Conservation (phyloP, 495 filamentous ascomycete genomes). For the Talaromyces ruber region DNA sequence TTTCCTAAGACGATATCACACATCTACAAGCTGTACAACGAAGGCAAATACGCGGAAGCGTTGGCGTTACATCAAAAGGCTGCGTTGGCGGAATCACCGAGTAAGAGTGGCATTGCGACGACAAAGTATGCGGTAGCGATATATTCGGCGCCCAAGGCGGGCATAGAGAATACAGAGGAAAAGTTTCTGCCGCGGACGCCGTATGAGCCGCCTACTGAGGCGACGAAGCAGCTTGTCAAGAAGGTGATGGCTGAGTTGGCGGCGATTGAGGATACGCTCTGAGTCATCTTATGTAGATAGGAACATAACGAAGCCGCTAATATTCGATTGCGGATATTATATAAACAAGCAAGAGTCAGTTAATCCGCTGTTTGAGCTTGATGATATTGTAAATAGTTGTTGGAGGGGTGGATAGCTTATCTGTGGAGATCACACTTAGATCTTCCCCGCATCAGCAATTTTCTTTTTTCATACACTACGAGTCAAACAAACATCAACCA, state of each 20-base stretch:
- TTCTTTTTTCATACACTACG: background rate
- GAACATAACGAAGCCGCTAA: background rate
- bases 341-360: background rate
- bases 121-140: conserved; percentile 57
- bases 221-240: conserved; percentile 37
- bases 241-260: conserved; percentile 38
- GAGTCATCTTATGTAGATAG: background rate
- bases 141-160: conserved; percentile 44
- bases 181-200: conserved; percentile 50
- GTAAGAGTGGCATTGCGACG: conserved; percentile 52
- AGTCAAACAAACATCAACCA: background rate
- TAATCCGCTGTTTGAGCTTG: background rate
- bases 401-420: background rate
- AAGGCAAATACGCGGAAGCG: conserved; percentile 43
- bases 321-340: background rate
- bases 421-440: background rate
- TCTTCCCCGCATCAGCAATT: background rate
- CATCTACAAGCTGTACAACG: conserved; percentile 45
- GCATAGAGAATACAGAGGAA: conserved; percentile 46
- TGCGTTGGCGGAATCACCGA: conserved; percentile 44
- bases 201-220: conserved; percentile 42
- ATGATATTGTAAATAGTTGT: background rate
- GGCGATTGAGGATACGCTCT: conserved; percentile 33
- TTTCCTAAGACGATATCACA: conserved; percentile 47
- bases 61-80: conserved; percentile 45